Evolutionary conservation across 2,329 filamentous ascomycete genomes (phyloP).

Genomic region (Didymella glomerata): DNA sequence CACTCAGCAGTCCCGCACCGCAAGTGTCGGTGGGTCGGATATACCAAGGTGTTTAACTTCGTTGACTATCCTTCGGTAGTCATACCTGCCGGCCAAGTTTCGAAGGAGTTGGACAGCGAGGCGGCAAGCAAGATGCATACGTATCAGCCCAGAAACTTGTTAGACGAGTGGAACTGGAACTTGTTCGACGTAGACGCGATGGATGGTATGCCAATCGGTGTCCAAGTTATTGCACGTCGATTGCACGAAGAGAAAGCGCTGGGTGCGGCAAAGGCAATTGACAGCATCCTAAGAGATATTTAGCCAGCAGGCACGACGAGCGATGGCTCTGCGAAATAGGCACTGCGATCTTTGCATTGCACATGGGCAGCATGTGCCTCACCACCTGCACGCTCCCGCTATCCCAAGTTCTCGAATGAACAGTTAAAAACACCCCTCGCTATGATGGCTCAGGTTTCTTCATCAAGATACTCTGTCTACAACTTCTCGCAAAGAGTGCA

Average conservation of each 20-base stretch:
- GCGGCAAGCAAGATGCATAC: conserved; percentile 38
- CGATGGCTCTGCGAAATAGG: background rate
- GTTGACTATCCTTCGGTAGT: conserved; percentile 68
- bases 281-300: conserved; percentile 21
- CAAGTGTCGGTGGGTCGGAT: conserved; percentile 60
- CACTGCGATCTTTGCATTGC: background rate
- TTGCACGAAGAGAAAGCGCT: conserved; percentile 52
- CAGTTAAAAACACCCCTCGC: background rate
- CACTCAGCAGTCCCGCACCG: conserved; percentile 64
- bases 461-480: background rate
- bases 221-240: conserved; percentile 49
- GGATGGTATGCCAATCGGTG: conserved; percentile 50
- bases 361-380: background rate
- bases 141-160: conserved; percentile 59
- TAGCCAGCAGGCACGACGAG: background rate
- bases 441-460: background rate
- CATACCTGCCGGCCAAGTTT: conserved; percentile 62
- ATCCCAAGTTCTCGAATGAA: background rate
- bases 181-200: conserved; percentile 48
- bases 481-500: background rate
- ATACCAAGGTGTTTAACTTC: conserved; percentile 70
- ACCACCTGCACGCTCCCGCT: background rate
- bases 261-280: conserved; percentile 46
- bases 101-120: conserved; percentile 51
- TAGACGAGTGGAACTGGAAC: conserved; percentile 62